Evolutionary conservation across 345 rosid species (phyloP).

Genomic region (Iberis pinnata): DNA sequence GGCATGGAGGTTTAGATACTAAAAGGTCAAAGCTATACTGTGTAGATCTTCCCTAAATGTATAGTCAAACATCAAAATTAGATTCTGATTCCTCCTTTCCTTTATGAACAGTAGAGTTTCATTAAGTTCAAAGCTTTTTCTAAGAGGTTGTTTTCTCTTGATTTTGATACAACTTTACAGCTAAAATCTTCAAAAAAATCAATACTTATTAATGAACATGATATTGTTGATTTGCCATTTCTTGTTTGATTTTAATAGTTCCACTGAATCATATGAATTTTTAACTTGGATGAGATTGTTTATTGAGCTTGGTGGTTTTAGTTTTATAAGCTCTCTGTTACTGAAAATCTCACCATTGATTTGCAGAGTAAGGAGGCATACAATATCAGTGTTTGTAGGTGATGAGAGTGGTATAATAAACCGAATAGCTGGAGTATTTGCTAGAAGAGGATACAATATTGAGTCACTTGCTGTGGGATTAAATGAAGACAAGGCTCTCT

Average conservation of each 20-base stretch:
- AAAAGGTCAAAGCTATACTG: too few species aligned
- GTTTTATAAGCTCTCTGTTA: neutral
- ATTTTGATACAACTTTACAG: too few species aligned
- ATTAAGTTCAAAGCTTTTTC: too few species aligned
- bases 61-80: neutral
- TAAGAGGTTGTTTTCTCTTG: too few species aligned
- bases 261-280: too few species aligned
- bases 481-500: conserved; percentile 81
- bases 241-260: too few species aligned
- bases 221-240: too few species aligned
- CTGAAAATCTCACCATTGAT: conserved; percentile 2
- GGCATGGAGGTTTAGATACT: too few species aligned
- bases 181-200: too few species aligned
- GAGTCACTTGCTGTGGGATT: conserved; percentile 96
- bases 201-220: too few species aligned
- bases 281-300: neutral
- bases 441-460: conserved; percentile 88
- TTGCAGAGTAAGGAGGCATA: conserved; percentile 67
- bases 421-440: conserved; percentile 91
- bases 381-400: conserved; percentile 88
- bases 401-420: conserved; percentile 98
- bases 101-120: too few species aligned
- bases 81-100: conserved; percentile 20
- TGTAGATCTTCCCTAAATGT: too few species aligned
- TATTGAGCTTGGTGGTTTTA: neutral